Evolutionary conservation across 2,329 filamentous ascomycete genomes (phyloP).

Genomic region (Pseudogymnoascus sp.): DNA sequence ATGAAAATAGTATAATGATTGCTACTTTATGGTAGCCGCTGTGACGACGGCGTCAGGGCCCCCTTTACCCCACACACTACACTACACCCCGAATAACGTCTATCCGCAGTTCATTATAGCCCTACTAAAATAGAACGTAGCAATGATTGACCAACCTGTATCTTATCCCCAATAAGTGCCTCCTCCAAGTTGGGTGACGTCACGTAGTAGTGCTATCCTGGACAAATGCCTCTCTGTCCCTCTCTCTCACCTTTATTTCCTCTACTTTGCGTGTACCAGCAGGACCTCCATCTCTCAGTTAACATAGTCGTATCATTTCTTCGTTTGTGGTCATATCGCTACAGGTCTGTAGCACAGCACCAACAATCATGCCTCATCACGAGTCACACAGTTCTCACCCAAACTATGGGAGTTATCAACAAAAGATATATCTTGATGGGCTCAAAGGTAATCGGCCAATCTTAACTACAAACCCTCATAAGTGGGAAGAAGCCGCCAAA

Average conservation of each 20-base stretch:
- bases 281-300: background rate
- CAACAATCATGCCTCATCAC: background rate
- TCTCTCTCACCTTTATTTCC: background rate
- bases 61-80: no score
- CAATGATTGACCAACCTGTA: no score
- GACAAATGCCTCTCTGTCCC: background rate
- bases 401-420: background rate
- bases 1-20: no score
- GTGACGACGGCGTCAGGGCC: no score
- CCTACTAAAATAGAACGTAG: no score
- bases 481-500: background rate
- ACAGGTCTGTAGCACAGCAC: background rate
- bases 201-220: background rate
- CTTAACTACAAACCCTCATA: background rate
- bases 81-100: no score
- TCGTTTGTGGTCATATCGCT: background rate
- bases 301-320: background rate
- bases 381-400: background rate
- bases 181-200: background rate
- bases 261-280: no score
- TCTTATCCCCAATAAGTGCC: no score
- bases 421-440: background rate
- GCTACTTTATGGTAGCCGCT: no score
- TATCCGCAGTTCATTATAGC: no score
- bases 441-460: background rate